Evolutionary conservation across 2,329 filamentous ascomycete genomes (phyloP).

Genomic region (Sclerotinia nivalis): DNA sequence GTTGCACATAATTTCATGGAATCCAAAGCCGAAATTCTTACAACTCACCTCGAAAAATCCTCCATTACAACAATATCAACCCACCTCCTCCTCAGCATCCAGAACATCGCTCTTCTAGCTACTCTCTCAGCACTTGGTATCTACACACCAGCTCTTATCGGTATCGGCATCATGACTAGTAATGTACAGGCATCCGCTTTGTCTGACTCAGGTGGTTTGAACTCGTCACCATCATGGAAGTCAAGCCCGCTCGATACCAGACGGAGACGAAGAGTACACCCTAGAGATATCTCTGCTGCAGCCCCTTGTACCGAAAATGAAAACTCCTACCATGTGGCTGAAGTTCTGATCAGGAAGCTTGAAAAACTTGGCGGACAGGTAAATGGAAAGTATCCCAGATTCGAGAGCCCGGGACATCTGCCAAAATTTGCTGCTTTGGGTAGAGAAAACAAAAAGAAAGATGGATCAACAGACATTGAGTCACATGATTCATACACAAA

Average conservation of each 20-base stretch:
- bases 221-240: neutral
- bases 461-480: neutral
- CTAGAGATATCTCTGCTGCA: neutral
- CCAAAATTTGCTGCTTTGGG: neutral
- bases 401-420: neutral
- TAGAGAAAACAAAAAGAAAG: neutral
- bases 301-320: neutral
- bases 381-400: neutral
- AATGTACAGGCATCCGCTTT: neutral
- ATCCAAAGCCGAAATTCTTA: neutral
- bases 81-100: neutral
- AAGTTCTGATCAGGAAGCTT: conserved; percentile 1
- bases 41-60: neutral
- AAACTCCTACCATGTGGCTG: conserved; percentile 4
- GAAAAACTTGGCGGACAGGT: neutral
- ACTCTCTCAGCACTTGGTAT: neutral
- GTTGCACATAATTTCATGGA: neutral
- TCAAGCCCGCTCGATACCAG: neutral
- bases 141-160: conserved; percentile 1
- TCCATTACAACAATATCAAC: neutral
- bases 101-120: neutral
- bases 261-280: neutral
- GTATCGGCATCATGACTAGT: conserved; percentile 14
- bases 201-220: neutral
- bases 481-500: neutral